These are phyloP conservation scores for Boletus holoroseus DNA, from an alignment of 1,284 basidiomycete genomes.

Conservation along the genomic window DNA sequence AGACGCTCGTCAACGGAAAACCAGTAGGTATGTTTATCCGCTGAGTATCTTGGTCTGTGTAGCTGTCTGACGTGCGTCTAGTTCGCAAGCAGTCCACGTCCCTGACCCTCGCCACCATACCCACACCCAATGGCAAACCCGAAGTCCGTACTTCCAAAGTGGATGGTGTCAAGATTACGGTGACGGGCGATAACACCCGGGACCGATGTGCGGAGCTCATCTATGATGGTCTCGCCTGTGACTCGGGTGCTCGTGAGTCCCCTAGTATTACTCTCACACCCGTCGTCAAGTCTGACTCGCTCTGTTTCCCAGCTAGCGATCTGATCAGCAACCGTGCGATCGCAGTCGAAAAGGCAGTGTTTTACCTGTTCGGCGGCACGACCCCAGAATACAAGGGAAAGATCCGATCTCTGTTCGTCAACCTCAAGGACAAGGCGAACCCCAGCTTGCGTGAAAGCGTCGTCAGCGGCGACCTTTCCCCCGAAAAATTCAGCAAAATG, in stretches of 20 bases:
- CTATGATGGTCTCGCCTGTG: slow-evolving; percentile 83
- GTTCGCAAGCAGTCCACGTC: slow-evolving; percentile 31
- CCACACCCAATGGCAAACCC: slow-evolving; percentile 39
- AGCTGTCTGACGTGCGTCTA: background rate
- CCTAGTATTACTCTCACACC: background rate
- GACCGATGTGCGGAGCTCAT: slow-evolving; percentile 89
- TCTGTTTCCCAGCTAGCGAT: slow-evolving; percentile 48
- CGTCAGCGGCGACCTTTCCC: slow-evolving; percentile 72
- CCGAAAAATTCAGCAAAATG: slow-evolving; percentile 76
- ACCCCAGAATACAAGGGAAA: slow-evolving; percentile 65
- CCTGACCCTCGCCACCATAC: slow-evolving; percentile 30
- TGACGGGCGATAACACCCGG: slow-evolving; percentile 67
- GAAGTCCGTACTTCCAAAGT: slow-evolving; percentile 57
- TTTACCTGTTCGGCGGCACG: slow-evolving; percentile 43
- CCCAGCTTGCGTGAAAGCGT: slow-evolving; percentile 81
- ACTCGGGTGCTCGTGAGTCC: slow-evolving; percentile 79
- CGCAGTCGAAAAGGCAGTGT: slow-evolving; percentile 57
- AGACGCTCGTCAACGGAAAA: slow-evolving; percentile 23
- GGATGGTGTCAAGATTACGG: slow-evolving; percentile 60
- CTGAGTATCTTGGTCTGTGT: background rate
- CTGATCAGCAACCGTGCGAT: slow-evolving; percentile 54
- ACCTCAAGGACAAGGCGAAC: slow-evolving; percentile 93
- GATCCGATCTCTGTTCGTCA: slow-evolving; percentile 88
- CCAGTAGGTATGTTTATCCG: slow-evolving; percentile 31
- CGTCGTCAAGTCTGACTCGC: background rate